Conservation (phyloP, 345 rosid genomes). For the Dimocarpus longan region DNA sequence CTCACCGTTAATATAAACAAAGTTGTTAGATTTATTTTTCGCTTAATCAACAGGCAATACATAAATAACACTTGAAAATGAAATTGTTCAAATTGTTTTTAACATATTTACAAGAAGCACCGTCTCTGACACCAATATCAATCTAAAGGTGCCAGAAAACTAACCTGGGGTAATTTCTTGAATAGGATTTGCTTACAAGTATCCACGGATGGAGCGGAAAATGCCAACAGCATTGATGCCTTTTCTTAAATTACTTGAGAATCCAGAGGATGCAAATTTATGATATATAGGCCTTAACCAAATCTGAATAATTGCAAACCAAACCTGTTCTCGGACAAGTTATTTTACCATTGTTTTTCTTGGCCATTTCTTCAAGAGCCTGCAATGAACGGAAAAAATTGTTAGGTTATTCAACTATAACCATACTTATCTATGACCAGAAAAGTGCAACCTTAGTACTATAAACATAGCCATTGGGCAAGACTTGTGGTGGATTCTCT, state of each 20-base stretch:
- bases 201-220: conserved; percentile 5
- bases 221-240: neutral
- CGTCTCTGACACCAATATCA: conserved; percentile 1
- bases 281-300: conserved; percentile 91
- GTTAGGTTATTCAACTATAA: conserved; percentile 6
- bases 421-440: conserved; percentile 2
- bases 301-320: conserved; percentile 63
- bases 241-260: neutral
- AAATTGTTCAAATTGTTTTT: neutral
- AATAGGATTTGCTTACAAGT: neutral
- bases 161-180: neutral
- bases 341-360: conserved; percentile 66
- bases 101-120: conserved; percentile 9
- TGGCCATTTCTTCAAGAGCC: conserved; percentile 97
- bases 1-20: neutral
- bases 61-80: neutral
- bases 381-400: conserved; percentile 30
- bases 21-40: neutral
- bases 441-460: conserved; percentile 72
- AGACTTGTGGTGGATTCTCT: conserved; percentile 97
- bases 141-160: conserved; percentile 1
- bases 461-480: conserved; percentile 95
- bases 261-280: conserved; percentile 26
- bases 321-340: conserved; percentile 84
- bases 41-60: neutral